Conservation (phyloP, 2,329 filamentous ascomycete species). For the Nothopassalora personata region DNA sequence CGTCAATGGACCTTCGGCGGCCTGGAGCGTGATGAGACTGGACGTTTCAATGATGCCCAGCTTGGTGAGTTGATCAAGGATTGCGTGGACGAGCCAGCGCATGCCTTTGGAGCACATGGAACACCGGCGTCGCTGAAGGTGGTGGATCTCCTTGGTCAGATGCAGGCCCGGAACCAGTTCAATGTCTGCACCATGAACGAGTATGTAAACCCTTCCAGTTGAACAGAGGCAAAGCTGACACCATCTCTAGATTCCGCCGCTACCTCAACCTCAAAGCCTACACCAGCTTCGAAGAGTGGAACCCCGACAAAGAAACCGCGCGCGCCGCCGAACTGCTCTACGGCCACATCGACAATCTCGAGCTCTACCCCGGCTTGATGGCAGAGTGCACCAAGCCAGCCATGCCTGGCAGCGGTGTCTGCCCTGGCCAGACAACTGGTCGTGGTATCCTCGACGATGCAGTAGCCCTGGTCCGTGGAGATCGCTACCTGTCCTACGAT, state of each 20-base stretch:
- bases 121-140: slow-evolving; percentile 44
- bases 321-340: slow-evolving; percentile 43
- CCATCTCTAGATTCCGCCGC: slow-evolving; percentile 27
- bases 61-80: slow-evolving; percentile 43
- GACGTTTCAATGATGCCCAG: slow-evolving; percentile 41
- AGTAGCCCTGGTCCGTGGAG: slow-evolving; percentile 44
- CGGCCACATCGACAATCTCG: slow-evolving; percentile 49
- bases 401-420: slow-evolving; percentile 44
- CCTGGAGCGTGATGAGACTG: slow-evolving; percentile 37
- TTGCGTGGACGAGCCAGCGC: slow-evolving; percentile 46
- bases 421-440: slow-evolving; percentile 43
- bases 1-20: slow-evolving; percentile 40
- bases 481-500: slow-evolving; percentile 45
- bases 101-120: slow-evolving; percentile 48
- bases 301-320: slow-evolving; percentile 34
- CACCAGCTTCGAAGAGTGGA: slow-evolving; percentile 34
- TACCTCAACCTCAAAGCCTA: slow-evolving; percentile 37
- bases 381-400: slow-evolving; percentile 52
- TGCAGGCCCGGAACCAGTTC: slow-evolving; percentile 44
- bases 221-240: too few species aligned
- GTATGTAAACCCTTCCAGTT: slow-evolving; percentile 25
- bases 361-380: slow-evolving; percentile 55
- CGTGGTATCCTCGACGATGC: slow-evolving; percentile 46
- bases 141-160: slow-evolving; percentile 46
- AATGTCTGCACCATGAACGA: slow-evolving; percentile 51